A percentile compares a stretch with the other conserved stretches of the same genome.
Conservation (phyloP, 345 rosid genomes). For the Iberis pinnata region DNA sequence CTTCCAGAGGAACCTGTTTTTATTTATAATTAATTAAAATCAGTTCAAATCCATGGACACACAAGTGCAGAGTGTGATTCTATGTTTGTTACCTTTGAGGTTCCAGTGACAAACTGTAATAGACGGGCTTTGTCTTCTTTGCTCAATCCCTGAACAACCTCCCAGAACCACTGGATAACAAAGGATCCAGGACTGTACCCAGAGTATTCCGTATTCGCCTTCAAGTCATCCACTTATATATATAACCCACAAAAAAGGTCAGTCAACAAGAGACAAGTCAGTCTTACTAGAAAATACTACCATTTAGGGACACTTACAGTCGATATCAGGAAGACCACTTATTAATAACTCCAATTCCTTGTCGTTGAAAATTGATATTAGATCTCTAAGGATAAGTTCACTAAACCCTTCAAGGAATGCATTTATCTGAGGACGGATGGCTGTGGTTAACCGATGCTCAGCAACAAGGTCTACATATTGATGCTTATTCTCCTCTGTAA, state of each 20-base stretch:
- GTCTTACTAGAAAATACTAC: too few relatives aligned
- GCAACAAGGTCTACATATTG: constrained; percentile 82
- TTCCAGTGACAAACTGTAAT: constrained; percentile 94
- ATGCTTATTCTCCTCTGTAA: constrained; percentile 93
- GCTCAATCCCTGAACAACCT: constrained; percentile 89
- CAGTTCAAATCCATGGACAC: too few relatives aligned
- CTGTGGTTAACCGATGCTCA: constrained; percentile 89
- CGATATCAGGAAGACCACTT: constrained; percentile 96
- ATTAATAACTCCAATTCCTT: constrained; percentile 88
- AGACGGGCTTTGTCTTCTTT: constrained; percentile 96
- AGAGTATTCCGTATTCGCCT: constrained; percentile 83
- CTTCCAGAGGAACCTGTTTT: constrained; percentile 87
- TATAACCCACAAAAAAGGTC: neutral
- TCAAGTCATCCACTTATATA: constrained; percentile 83
- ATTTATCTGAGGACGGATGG: constrained; percentile 94
- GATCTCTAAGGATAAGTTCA: constrained; percentile 66
- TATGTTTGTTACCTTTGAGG: constrained; percentile 96
- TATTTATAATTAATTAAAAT: neutral
- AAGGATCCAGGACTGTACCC: constrained; percentile 90
- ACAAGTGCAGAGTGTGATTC: too few relatives aligned
- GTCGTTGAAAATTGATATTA: constrained; percentile 84
- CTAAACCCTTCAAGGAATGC: constrained; percentile 85
- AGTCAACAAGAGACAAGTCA: neutral
- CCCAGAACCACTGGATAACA: constrained; percentile 99
- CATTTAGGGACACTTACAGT: constrained; percentile 54